Conservation (phyloP, 192 early-diverging fungal species). For the Mortierella alpina region DNA sequence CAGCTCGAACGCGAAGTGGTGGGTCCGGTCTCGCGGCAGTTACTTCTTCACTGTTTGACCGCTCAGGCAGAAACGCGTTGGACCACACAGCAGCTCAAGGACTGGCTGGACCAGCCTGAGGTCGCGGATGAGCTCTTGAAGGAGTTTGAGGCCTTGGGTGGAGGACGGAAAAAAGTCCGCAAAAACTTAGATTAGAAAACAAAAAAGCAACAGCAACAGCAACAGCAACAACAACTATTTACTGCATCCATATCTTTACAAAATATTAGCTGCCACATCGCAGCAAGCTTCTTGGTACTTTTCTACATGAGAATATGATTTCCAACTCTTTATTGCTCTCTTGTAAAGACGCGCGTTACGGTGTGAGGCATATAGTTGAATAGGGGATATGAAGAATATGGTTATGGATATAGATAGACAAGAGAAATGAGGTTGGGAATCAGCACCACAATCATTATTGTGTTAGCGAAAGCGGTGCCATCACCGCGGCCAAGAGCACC, state of each 20-base stretch:
- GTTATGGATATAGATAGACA: too few relatives aligned
- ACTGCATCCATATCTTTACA: background rate
- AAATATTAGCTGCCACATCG: background rate
- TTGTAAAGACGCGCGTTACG: too few relatives aligned
- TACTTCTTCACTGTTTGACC: constrained; percentile 60
- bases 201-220: background rate
- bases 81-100: constrained; percentile 56
- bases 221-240: background rate
- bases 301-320: too few relatives aligned
- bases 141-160: constrained; percentile 60
- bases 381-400: too few relatives aligned
- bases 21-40: constrained; percentile 55
- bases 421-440: background rate
- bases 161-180: constrained; percentile 43
- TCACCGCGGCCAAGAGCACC: too few relatives aligned
- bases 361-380: too few relatives aligned
- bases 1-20: constrained; percentile 59
- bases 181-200: constrained; percentile 38
- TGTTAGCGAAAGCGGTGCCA: background rate
- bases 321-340: too few relatives aligned
- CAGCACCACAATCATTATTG: background rate
- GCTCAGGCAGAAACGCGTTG: constrained; percentile 56
- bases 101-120: constrained; percentile 56
- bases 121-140: constrained; percentile 55
- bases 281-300: background rate